Conservation (phyloP, 2,329 filamentous ascomycete species). For the Colletotrichum lentis region DNA sequence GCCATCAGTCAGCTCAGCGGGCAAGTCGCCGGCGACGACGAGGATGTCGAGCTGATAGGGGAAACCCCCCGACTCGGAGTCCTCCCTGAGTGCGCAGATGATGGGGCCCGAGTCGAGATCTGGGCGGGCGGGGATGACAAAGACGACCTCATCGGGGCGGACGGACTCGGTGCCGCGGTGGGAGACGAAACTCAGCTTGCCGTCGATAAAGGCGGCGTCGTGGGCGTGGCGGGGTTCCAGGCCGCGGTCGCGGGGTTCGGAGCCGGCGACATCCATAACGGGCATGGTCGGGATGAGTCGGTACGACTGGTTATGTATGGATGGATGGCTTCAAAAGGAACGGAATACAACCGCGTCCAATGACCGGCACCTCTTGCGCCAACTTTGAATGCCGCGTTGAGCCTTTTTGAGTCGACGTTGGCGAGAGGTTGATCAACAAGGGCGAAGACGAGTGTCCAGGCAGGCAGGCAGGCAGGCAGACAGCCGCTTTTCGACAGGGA, state of each 20-base stretch:
- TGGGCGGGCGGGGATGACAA: slow-evolving; percentile 34
- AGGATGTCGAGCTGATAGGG: slow-evolving; percentile 46
- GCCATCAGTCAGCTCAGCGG: slow-evolving; percentile 48
- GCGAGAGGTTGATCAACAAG: neutral
- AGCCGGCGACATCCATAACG: slow-evolving; percentile 10
- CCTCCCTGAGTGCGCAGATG: slow-evolving; percentile 52
- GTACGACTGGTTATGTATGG: too few relatives aligned
- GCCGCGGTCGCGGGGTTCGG: slow-evolving; percentile 28
- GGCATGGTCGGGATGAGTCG: neutral
- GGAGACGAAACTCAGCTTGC: slow-evolving; percentile 30
- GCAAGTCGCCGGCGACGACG: slow-evolving; percentile 45
- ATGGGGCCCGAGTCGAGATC: slow-evolving; percentile 37
- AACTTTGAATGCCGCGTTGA: neutral
- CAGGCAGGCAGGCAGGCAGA: slow-evolving; percentile 3
- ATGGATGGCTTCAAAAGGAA: too few relatives aligned
- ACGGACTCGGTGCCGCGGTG: slow-evolving; percentile 27
- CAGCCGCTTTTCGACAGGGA: neutral
- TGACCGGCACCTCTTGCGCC: neutral
- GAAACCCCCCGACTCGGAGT: slow-evolving; percentile 40
- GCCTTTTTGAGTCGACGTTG: neutral
- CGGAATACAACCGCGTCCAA: neutral
- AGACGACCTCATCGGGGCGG: slow-evolving; percentile 42
- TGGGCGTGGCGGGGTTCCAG: slow-evolving; percentile 27
- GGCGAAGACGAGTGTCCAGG: neutral
- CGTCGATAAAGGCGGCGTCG: slow-evolving; percentile 32